Percentiles rank a stretch among this genome's conserved stretches.
phyloP scores from a whole-genome alignment of 2,329 filamentous ascomycete genomes.

The Ophiosphaerella korrae region DNA sequence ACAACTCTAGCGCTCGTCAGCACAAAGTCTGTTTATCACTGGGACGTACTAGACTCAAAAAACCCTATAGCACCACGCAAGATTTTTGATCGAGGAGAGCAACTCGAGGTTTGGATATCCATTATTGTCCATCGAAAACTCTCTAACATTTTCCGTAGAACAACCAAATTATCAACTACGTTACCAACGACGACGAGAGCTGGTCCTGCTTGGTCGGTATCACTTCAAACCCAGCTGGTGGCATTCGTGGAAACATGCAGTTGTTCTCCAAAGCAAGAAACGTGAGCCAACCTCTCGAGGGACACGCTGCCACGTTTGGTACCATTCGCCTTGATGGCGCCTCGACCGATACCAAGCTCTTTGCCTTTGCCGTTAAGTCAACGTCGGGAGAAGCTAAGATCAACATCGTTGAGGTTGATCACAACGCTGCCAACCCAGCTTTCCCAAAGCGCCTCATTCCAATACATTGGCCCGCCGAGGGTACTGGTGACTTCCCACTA shows the following conservation, averaged over 20 bases:
- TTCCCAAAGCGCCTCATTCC: slow-evolving; percentile 97
- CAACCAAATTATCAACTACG: slow-evolving; percentile 99
- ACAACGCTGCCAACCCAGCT: slow-evolving; percentile 82
- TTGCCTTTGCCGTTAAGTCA: slow-evolving; percentile 93
- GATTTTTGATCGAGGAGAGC: slow-evolving; percentile 91
- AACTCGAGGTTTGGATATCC: slow-evolving; percentile 71
- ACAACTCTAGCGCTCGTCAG: slow-evolving; percentile 87
- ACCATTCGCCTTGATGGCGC: slow-evolving; percentile 88
- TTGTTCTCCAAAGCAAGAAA: slow-evolving; percentile 94
- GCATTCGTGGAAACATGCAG: slow-evolving; percentile 95
- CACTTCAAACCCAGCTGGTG: slow-evolving; percentile 87
- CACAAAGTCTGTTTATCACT: slow-evolving; percentile 90
- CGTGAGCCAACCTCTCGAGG: slow-evolving; percentile 97
- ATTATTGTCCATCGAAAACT: not conserved
- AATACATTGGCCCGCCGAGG: slow-evolving; percentile 95
- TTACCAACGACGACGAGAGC: slow-evolving; percentile 91
- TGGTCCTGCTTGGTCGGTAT: slow-evolving; percentile 99
- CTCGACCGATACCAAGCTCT: slow-evolving; percentile 88
- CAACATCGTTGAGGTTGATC: slow-evolving; percentile 97
- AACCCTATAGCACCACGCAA: slow-evolving; percentile 78
- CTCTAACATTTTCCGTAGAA: slow-evolving; percentile 59
- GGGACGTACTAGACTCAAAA: slow-evolving; percentile 89
- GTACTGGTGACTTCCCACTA: slow-evolving; percentile 95
- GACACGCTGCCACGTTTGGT: slow-evolving; percentile 93
- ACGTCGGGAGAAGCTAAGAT: slow-evolving; percentile 84